Conservation (phyloP, 208 protist genomes). For the Naegleria lovaniensis region DNA sequence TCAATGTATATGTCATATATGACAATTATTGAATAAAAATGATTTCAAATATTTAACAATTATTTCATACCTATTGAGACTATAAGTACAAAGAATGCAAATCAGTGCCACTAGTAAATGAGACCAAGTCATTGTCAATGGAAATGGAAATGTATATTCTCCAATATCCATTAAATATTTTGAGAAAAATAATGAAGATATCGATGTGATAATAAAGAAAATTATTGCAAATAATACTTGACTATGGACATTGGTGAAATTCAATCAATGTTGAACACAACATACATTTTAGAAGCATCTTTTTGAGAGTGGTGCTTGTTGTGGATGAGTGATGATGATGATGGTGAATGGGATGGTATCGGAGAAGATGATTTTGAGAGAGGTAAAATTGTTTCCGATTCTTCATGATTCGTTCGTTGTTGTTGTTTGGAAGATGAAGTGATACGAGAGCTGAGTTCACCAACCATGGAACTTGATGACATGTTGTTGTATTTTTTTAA, state of each 20-base stretch:
- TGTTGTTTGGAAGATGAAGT: too few species aligned
- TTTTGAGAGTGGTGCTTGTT: not conserved
- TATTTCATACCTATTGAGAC: not conserved
- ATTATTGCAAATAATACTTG: slow-evolving; percentile 5
- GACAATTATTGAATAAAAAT: too few species aligned
- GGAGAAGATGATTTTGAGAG: too few species aligned
- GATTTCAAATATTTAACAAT: not conserved
- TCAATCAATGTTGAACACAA: too few species aligned
- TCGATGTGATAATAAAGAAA: slow-evolving; percentile 35
- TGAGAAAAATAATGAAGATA: not conserved
- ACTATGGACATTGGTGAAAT: not conserved
- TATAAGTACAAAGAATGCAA: not conserved
- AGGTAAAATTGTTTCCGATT: too few species aligned
- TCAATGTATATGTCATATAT: too few species aligned
- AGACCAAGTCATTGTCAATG: slow-evolving; percentile 34
- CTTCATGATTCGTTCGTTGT: too few species aligned
- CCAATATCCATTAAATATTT: not conserved
- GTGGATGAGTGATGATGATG: not conserved
- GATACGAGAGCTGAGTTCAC: too few species aligned
- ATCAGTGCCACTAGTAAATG: slow-evolving; percentile 28
- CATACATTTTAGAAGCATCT: not conserved
- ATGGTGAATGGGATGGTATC: not conserved
- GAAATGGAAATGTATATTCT: slow-evolving; percentile 14
- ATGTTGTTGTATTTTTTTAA: too few species aligned
- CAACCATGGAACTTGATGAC: too few species aligned